Evolutionary conservation across 2,329 filamentous ascomycete species (phyloP).

Genomic region (Pyrenochaeta sp.): DNA sequence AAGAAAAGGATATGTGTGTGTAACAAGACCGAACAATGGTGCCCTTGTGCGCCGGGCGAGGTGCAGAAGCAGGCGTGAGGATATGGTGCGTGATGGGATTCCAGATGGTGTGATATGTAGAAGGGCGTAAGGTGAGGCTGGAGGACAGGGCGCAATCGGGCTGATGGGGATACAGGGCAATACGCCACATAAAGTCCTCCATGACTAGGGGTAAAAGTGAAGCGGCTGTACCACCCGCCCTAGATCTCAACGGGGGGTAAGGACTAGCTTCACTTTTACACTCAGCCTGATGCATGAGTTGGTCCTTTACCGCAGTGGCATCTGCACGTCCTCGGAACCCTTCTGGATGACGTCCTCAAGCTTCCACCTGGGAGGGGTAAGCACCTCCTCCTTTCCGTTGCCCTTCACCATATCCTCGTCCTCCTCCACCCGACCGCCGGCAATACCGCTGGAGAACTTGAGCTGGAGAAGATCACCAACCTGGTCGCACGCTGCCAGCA

Average conservation of each 20-base stretch:
- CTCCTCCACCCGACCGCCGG: conserved; percentile 81
- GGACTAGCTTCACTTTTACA: background rate
- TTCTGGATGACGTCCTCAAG: conserved; percentile 75
- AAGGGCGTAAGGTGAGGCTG: background rate
- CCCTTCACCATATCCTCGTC: conserved; percentile 72
- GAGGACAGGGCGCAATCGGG: background rate
- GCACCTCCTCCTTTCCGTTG: conserved; percentile 59
- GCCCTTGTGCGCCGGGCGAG: background rate
- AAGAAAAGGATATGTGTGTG: background rate
- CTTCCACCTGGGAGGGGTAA: conserved; percentile 78
- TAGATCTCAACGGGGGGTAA: background rate
- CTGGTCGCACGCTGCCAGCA: conserved; percentile 89
- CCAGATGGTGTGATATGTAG: background rate
- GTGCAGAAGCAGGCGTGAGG: background rate
- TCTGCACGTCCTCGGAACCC: conserved; percentile 78
- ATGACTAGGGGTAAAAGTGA: background rate
- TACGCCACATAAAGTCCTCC: background rate
- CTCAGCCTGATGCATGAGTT: background rate
- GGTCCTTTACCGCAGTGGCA: conserved; percentile 66
- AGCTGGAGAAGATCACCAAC: conserved; percentile 90
- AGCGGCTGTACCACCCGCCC: background rate
- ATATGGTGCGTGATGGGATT: background rate
- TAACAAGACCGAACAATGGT: background rate
- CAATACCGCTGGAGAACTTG: conserved; percentile 96
- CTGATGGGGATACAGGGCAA: background rate